A percentile compares a stretch with the other conserved stretches of the same genome.
phyloP scores from a whole-genome alignment of 2,329 filamentous ascomycete species.

The Alternaria sp. region DNA sequence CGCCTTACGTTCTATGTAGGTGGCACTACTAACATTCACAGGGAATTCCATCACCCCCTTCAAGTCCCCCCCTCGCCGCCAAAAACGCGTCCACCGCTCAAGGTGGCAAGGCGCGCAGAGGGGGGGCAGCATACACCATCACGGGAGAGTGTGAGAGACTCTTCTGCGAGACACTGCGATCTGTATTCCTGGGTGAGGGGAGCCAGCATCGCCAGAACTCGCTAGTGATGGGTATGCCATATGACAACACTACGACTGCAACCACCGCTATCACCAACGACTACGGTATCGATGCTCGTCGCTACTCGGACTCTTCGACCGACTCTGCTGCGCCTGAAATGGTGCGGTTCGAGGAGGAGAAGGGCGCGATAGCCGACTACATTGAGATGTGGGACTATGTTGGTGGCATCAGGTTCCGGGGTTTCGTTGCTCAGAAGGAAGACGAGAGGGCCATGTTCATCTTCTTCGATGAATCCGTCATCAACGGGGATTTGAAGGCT shows the following conservation, averaged over 20 bases:
- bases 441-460: conserved; percentile 80
- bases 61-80: conserved; percentile 84
- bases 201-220: conserved; percentile 77
- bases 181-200: conserved; percentile 97
- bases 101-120: conserved; percentile 59
- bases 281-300: conserved; percentile 34
- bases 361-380: conserved; percentile 63
- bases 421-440: conserved; percentile 76
- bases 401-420: conserved; percentile 82
- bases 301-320: conserved; percentile 29
- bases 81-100: conserved; percentile 54
- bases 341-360: conserved; percentile 16
- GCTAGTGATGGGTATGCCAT: conserved; percentile 79
- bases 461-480: conserved; percentile 79
- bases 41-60: conserved; percentile 82
- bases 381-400: conserved; percentile 86
- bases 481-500: conserved; percentile 81
- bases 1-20: not conserved
- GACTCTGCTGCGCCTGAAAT: conserved; percentile 44
- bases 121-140: conserved; percentile 95
- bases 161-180: conserved; percentile 95
- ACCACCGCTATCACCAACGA: conserved; percentile 40
- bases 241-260: conserved; percentile 3
- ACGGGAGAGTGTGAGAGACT: conserved; percentile 99
- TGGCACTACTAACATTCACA: conserved; percentile 33